Percentiles rank a stretch among this genome's conserved stretches.
These are phyloP conservation scores for Salix viminalis DNA, from an alignment of 345 rosid species.

Conservation along the genomic window DNA sequence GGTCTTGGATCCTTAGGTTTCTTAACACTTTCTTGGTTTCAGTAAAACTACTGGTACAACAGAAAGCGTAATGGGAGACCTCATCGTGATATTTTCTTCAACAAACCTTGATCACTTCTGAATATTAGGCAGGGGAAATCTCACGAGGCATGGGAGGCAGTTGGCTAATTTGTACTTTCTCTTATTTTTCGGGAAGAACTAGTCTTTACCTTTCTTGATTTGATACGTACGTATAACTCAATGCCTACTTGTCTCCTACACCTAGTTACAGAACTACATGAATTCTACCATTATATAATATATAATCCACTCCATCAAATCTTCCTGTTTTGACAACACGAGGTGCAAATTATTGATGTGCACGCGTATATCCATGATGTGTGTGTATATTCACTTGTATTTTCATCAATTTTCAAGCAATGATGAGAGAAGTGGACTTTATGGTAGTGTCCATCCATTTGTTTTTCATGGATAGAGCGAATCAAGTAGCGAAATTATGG, in stretches of 20 bases:
- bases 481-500: constrained; percentile 6
- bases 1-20: background rate
- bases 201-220: background rate
- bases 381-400: background rate
- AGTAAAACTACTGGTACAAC: background rate
- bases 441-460: background rate
- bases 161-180: background rate
- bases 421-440: background rate
- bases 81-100: background rate
- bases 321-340: background rate
- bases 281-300: background rate
- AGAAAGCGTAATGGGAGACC: background rate
- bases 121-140: background rate
- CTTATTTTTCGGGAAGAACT: no score
- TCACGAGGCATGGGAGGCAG: background rate
- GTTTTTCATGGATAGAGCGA: background rate
- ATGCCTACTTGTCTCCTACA: background rate
- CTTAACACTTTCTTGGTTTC: background rate
- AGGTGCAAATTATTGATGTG: background rate
- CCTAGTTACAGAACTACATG: background rate
- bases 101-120: background rate
- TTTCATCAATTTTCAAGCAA: background rate
- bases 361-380: background rate
- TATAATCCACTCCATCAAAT: background rate
- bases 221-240: background rate